Evolutionary conservation across 768 basidiomycete species (phyloP), one percentile per base, ranked within the genome.

Genomic region (Albatrellus ellisii): DNA sequence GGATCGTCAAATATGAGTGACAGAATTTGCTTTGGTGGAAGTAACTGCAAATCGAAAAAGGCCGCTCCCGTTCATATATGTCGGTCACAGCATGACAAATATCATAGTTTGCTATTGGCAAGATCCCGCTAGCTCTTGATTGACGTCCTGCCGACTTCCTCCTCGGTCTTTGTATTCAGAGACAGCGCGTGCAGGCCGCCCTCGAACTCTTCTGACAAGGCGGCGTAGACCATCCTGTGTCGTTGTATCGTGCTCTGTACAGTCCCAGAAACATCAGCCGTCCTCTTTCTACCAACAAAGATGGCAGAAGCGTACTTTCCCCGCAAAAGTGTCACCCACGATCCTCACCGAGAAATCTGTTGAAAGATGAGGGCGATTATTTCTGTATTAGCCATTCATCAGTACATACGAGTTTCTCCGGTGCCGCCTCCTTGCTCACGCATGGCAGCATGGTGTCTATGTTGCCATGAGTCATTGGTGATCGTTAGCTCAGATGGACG

Each of bases 371-470:
- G 22, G 27, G 14, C 21, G 27, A 11, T 10, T 42, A 17, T 36
- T 40, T 41, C 42, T 39, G 26, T 36, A 26, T 22, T 14, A 22
- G 28, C 24, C 28, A 27, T 15, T 21, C 37, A 47, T 50, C 41
- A 27, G 41, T 36, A 72, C 81, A 52, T 68, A 90, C 87, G 87
- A 36, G 88, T 84, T 68, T 89, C 87, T 44, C 77, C 78, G 54
- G 67, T 76, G 33, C 70, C 73, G 49, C 72, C 76, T 42, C 69
- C 73, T 58, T 74, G 67, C 33, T 68, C 77, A 56, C 72, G 71
- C 87, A 90, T 90, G 36, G 87, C 68, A 43, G 71, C 70, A 62
- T 90, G 87, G 64, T 89, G 81, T 54, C 81, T 73, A 60, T 90
- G 87, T 62, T 83, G 69, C 73, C 75, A 78, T 40, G 87, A 89